Evolutionary conservation across 2,329 filamentous ascomycete species (phyloP), one percentile per base, ranked within the genome.

Genomic region (Colletotrichum spaethianum): DNA sequence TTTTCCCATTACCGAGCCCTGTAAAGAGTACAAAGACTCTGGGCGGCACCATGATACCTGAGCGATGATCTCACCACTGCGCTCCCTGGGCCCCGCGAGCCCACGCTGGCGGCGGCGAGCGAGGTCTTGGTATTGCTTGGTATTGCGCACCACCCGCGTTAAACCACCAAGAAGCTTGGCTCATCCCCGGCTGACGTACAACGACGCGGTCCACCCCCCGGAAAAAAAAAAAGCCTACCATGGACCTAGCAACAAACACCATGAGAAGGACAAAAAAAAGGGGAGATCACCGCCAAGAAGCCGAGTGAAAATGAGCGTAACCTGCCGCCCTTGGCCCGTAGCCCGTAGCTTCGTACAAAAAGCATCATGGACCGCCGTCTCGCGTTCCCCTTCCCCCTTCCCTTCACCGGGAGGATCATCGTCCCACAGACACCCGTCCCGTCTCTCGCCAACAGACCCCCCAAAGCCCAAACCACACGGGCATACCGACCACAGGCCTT

Each of bases 91-190:
- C 42, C 9, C 18, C 18, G 18, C 12, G 42, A 1, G 42, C 18
- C 20, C 33, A 36, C 8, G 33, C 33, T 36, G 33, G 33, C 33
- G 48, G 48, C 48, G 36, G 52, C 52, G 52, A 33, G 52, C 31
- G 9, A 36, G 4, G 26, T 36, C 42, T 62, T 48, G 42, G 42
- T 48, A 36, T 36, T 61, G 40, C 42, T 40, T 62, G 40, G 57
- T 28, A 60, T 42, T 46, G 26, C 44, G 9, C 56, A 44, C 53
- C 31, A 46, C 11, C n/a, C 63, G 56, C 57, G 56, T 46, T 40
- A 71, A 65, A 71, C 50, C 67, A 71, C 63, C 64, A 68, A 71
- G 68, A 68, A 33, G 28, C 68, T 71, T 71, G 68, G 68, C 68
- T 68, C 28, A 18, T 46, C 64, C 57, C 52, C 31, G 48, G 68